Conservation (phyloP, 2,329 filamentous ascomycete genomes). For the Zasmidium cellare region DNA sequence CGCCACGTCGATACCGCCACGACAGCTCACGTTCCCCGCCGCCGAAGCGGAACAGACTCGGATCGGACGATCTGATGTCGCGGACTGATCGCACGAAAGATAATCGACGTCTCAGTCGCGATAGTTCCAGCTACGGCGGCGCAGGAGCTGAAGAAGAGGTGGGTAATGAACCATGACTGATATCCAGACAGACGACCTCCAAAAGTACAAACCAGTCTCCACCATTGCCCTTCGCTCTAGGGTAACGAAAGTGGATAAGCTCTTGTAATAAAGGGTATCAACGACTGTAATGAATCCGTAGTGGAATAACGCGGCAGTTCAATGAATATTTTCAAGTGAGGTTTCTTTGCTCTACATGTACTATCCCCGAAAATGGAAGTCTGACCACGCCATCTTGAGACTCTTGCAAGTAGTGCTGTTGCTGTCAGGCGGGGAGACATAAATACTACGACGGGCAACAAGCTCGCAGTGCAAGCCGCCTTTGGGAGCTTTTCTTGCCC, state of each 20-base stretch:
- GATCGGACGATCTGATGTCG: conserved; percentile 21
- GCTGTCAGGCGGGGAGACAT: too few species aligned
- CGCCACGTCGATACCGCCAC: conserved; percentile 20
- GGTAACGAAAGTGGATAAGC: too few species aligned
- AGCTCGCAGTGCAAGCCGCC: neutral
- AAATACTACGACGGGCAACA: neutral
- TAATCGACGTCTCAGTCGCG: conserved; percentile 19
- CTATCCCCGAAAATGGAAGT: too few species aligned
- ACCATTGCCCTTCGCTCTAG: too few species aligned
- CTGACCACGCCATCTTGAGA: too few species aligned
- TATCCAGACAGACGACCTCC: too few species aligned
- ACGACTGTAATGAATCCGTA: too few species aligned
- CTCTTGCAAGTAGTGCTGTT: too few species aligned
- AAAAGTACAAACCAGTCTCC: neutral
- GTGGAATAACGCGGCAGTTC: too few species aligned
- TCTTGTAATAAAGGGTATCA: too few species aligned
- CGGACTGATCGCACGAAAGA: conserved; percentile 15
- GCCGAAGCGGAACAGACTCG: conserved; percentile 24
- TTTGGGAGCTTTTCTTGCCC: neutral
- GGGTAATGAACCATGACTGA: neutral
- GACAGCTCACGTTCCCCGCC: conserved; percentile 23
- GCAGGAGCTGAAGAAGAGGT: neutral
- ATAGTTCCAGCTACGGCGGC: conserved; percentile 8
- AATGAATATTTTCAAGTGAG: too few species aligned
- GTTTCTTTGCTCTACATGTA: too few species aligned